phyloP scores from a whole-genome alignment of 2,329 filamentous ascomycete species.

The Epichloe brachyelytri region DNA sequence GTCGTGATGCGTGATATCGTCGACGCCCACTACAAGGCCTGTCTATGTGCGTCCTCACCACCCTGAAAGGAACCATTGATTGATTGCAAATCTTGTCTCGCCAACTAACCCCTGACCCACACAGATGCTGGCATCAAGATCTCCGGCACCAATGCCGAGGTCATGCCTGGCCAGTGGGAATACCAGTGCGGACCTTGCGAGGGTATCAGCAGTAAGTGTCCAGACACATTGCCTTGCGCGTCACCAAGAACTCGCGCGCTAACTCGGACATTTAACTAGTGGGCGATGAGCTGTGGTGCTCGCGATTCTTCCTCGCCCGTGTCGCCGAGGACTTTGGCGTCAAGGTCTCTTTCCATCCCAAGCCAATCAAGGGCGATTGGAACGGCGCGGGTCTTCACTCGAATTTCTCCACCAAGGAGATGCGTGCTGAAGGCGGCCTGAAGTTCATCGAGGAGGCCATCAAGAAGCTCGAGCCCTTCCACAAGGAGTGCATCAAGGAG shows the following conservation, averaged over 20 bases:
- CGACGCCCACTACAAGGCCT: slow-evolving; percentile 51
- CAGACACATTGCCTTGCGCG: not conserved
- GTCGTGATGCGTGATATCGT: slow-evolving; percentile 98
- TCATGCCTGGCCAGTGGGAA: slow-evolving; percentile 85
- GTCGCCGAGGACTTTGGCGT: slow-evolving; percentile 94
- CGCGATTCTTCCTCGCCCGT: slow-evolving; percentile 70
- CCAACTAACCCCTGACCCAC: not conserved
- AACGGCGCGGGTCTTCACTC: slow-evolving; percentile 89
- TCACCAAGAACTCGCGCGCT: not conserved
- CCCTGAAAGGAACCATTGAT: too few relatives aligned
- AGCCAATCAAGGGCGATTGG: slow-evolving; percentile 87
- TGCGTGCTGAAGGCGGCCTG: slow-evolving; percentile 86
- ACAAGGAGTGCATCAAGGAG: slow-evolving; percentile 77
- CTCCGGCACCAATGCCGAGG: slow-evolving; percentile 97
- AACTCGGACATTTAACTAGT: slow-evolving; percentile 32
- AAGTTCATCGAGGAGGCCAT: slow-evolving; percentile 81
- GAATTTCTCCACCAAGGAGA: slow-evolving; percentile 86
- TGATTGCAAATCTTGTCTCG: not conserved
- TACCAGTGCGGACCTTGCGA: slow-evolving; percentile 88
- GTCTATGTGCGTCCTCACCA: slow-evolving; percentile 41
- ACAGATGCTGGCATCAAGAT: slow-evolving; percentile 71
- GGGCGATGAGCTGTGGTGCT: slow-evolving; percentile 92
- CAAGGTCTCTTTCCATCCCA: slow-evolving; percentile 89
- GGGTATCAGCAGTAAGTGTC: slow-evolving; percentile 63
- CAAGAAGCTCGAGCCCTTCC: slow-evolving; percentile 69